Evolutionary conservation across 306 rosid species (phyloP).

Genomic region (Argentina anserina): DNA sequence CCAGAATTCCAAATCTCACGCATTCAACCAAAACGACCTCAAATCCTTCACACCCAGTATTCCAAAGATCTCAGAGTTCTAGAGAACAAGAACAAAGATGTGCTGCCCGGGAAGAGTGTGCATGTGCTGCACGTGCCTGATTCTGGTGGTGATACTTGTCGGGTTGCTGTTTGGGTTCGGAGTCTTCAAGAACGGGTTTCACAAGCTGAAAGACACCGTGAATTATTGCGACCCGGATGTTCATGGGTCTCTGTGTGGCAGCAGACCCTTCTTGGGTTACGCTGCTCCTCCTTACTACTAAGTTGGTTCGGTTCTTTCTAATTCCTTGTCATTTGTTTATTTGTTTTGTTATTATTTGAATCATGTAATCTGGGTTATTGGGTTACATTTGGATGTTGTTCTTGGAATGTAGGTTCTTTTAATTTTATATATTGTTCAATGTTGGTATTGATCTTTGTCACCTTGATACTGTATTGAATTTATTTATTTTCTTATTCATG

Average conservation of each 20-base stretch:
- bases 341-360: neutral
- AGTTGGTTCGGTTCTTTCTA: neutral
- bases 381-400: neutral
- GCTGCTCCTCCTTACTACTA: conserved; percentile 37
- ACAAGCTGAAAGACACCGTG: conserved; percentile 54
- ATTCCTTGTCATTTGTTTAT: neutral
- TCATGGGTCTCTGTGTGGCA: conserved; percentile 31
- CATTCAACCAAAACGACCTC: neutral
- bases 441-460: neutral
- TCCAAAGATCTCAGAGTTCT: neutral
- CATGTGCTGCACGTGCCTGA: conserved; percentile 66
- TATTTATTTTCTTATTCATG: neutral
- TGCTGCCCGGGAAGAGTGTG: conserved; percentile 51
- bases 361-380: neutral
- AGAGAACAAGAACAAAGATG: conserved; percentile 27
- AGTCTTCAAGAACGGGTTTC: conserved; percentile 74
- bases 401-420: conserved; percentile 8
- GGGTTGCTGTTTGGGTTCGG: conserved; percentile 73
- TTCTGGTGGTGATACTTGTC: conserved; percentile 44
- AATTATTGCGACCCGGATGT: conserved; percentile 37
- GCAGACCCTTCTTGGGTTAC: conserved; percentile 43
- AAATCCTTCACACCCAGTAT: neutral
- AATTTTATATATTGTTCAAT: neutral
- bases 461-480: neutral
- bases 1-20: neutral